A percentile compares a stretch with the other conserved stretches of the same genome.
Conservation (phyloP, 1,139 yeast genomes). For the Candida sanyaensis region DNA sequence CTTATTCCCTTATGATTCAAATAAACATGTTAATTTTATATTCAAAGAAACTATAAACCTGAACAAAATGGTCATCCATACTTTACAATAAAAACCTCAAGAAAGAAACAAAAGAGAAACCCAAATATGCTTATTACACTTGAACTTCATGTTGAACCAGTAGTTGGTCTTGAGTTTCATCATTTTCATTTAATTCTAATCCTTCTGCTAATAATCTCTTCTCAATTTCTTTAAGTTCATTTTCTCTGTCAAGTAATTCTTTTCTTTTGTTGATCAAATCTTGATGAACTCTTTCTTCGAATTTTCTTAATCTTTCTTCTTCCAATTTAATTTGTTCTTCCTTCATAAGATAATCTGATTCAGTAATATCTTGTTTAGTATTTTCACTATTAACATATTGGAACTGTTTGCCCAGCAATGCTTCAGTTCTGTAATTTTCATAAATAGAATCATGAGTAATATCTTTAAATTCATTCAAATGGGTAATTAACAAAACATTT, state of each 20-base stretch:
- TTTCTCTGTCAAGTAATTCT: slow-evolving; percentile 84
- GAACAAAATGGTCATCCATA: no score
- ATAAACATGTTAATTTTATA: no score
- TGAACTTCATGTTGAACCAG: no score
- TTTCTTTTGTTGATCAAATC: slow-evolving; percentile 83
- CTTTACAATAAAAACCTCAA: no score
- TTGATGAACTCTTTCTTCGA: slow-evolving; percentile 86
- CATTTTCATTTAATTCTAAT: slow-evolving; percentile 42
- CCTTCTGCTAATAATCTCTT: slow-evolving; percentile 67
- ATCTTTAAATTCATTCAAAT: slow-evolving; percentile 73
- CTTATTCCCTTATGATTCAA: no score
- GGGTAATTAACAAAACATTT: slow-evolving; percentile 72
- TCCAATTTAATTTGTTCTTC: slow-evolving; percentile 81
- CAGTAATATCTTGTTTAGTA: slow-evolving; percentile 25
- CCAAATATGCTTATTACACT: no score
- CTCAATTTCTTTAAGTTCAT: slow-evolving; percentile 82
- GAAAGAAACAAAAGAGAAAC: background rate
- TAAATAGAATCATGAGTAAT: slow-evolving; percentile 66
- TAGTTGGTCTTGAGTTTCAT: slow-evolving; percentile 21
- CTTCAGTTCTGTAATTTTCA: slow-evolving; percentile 74
- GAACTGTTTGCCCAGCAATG: slow-evolving; percentile 51
- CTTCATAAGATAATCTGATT: slow-evolving; percentile 56
- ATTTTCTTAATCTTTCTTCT: slow-evolving; percentile 76
- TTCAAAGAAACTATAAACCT: no score
- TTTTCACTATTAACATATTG: slow-evolving; percentile 28